Base-by-base conservation (phyloP, 1,284 basidiomycete genomes). In the Inonotus obliquus region DNA sequence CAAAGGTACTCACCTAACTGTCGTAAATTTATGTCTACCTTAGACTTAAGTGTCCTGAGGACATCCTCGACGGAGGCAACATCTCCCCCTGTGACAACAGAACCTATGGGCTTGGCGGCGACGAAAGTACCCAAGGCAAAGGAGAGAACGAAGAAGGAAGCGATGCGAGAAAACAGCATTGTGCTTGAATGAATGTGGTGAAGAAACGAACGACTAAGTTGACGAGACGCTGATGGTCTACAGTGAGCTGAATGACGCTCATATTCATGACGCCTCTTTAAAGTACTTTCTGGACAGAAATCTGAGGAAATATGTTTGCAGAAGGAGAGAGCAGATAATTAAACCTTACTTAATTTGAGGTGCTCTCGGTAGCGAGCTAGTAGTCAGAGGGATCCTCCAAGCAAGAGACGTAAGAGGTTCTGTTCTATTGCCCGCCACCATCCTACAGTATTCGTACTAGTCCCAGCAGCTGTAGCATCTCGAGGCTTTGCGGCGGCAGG, bases 41-140 rank as follows among this genome's bases (percentile, higher is more conserved):
- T 25, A 14, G 62, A 54, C 48, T 63, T 44, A 37, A 63, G 62
- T 13, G 37, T 49, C 9, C 47, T 63, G 44, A 65, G 35, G 7
- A 65, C 56, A 21, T 21, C 21, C 25, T 48, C 21, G 19, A 65
- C 32, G 38, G 29, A 48, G 7, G 63, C 51, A 17, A 51, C 47
- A 29, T 64, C 60, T 17, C 45, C 29, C 17, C 64, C 49, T 7
- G 27, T 19, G 25, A 54, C 14, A 44, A 52, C 49, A 2, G 62
- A n/a, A n/a, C n/a, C n/a, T n/a, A n/a, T n/a, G n/a, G n/a, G 61
- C n/a, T 25, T 62, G 29, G 61, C 57, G 19, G 49, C 7, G 23
- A 47, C 56, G 29, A 65, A 49, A 47, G 55, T 39, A 13, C 51
- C 52, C 27, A 62, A 35, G 7, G 61, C 32, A 35, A 29, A 7